Percentiles rank a stretch among this genome's conserved stretches.
Conservation (phyloP, 345 rosid genomes). For the Bruguiera sexangula region DNA sequence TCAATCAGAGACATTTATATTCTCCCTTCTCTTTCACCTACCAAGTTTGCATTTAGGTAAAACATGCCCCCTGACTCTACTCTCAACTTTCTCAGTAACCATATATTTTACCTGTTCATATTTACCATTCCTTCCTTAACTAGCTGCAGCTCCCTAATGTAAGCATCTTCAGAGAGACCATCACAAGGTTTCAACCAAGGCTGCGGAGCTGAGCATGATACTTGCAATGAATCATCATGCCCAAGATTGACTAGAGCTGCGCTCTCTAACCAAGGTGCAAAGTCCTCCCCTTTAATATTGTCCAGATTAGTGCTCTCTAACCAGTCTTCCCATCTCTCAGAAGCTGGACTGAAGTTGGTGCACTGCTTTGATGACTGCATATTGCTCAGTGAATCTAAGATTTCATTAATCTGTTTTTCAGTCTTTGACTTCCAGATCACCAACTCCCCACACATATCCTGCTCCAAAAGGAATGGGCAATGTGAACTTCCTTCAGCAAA, state of each 20-base stretch:
- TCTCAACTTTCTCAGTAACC: neutral
- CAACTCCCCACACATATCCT: constrained; percentile 61
- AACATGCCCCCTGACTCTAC: neutral
- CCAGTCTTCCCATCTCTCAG: constrained; percentile 85
- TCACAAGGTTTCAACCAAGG: constrained; percentile 44
- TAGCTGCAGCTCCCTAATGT: constrained; percentile 45
- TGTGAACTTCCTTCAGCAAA: neutral
- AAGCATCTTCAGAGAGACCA: constrained; percentile 37
- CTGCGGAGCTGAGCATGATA: constrained; percentile 28
- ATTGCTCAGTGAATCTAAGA: constrained; percentile 47
- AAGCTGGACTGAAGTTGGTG: constrained; percentile 45
- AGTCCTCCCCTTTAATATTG: constrained; percentile 51
- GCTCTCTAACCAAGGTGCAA: constrained; percentile 54
- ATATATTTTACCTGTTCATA: constrained; percentile 48
- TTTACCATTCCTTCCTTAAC: constrained; percentile 52
- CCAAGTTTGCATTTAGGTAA: neutral
- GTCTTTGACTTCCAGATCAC: constrained; percentile 58
- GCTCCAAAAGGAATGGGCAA: constrained; percentile 13
- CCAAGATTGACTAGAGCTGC: constrained; percentile 40
- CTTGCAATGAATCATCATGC: constrained; percentile 36
- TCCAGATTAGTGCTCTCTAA: constrained; percentile 61
- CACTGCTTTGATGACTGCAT: constrained; percentile 54
- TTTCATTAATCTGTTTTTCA: constrained; percentile 64
- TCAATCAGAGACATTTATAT: neutral
- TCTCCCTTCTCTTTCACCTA: neutral